These are phyloP conservation scores for Fragosphaeria purpurea DNA, from an alignment of 2,329 filamentous ascomycete species.

Conservation along the genomic window DNA sequence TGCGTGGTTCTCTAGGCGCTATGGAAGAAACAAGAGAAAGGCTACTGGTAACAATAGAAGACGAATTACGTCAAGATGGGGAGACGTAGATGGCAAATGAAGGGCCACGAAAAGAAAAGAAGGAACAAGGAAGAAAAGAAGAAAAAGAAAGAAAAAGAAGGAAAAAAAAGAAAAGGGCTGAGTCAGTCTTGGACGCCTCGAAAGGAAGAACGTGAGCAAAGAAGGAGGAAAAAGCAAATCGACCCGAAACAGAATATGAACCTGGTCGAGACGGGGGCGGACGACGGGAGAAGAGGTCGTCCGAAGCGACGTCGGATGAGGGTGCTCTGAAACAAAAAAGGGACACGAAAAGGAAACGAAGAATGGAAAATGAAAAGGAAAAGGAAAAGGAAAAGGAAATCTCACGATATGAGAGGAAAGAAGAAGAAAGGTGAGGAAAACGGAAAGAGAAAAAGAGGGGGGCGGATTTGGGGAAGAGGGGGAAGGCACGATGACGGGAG, in stretches of 20 bases:
- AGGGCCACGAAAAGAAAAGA: neutral
- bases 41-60: neutral
- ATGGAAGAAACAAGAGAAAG: neutral
- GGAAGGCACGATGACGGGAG: too few relatives aligned
- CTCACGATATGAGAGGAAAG: too few relatives aligned
- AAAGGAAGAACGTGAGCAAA: neutral
- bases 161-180: neutral
- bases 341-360: too few relatives aligned
- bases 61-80: neutral
- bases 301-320: too few relatives aligned
- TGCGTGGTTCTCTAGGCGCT: too few relatives aligned
- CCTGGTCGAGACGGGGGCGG: neutral
- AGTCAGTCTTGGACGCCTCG: neutral
- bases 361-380: too few relatives aligned
- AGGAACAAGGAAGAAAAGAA: neutral
- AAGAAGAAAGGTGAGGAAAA: neutral
- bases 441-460: neutral
- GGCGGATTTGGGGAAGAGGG: neutral
- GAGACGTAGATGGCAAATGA: neutral
- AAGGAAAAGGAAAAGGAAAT: too few relatives aligned
- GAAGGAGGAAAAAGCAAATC: neutral
- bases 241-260: neutral
- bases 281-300: neutral
- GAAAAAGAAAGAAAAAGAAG: neutral
- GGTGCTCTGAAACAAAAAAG: too few relatives aligned